phyloP scores from a whole-genome alignment of 2,329 filamentous ascomycete species.

The Penicillium verrucosum region DNA sequence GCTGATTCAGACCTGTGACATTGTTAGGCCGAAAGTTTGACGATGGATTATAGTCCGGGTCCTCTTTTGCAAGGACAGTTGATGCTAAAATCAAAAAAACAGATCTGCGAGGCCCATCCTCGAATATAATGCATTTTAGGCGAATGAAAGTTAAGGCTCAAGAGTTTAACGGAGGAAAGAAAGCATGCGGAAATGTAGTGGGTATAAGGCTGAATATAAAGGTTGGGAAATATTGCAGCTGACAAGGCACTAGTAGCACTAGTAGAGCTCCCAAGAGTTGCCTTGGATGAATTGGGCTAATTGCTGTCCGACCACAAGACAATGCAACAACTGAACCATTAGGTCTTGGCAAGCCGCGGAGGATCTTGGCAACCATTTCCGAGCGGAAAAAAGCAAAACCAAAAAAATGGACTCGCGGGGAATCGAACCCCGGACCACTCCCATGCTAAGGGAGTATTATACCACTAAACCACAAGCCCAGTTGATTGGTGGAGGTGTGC shows the following conservation, averaged over 20 bases:
- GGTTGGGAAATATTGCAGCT: too few species aligned
- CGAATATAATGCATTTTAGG: too few species aligned
- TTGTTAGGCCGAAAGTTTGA: conserved; percentile 8
- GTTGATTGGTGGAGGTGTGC: background rate
- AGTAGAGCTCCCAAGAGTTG: too few species aligned
- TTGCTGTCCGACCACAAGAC: too few species aligned
- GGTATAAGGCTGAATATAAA: too few species aligned
- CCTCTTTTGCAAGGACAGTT: background rate
- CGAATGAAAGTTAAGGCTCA: too few species aligned
- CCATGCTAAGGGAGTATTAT: conserved; percentile 50
- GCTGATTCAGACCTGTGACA: conserved; percentile 5
- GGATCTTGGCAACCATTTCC: background rate
- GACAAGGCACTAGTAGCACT: too few species aligned
- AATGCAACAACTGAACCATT: background rate
- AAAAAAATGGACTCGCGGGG: conserved; percentile 45
- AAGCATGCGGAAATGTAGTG: too few species aligned
- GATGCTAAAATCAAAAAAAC: background rate
- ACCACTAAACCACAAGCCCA: conserved; percentile 47
- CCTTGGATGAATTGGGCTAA: too few species aligned
- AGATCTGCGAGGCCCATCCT: too few species aligned
- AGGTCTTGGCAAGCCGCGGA: background rate
- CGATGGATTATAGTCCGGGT: background rate
- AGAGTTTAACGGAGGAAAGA: too few species aligned
- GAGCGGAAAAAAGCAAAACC: too few species aligned
- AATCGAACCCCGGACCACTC: conserved; percentile 50